Evolutionary conservation across 2,329 filamentous ascomycete species (phyloP).

Genomic region (Arthrinium phaeospermum): DNA sequence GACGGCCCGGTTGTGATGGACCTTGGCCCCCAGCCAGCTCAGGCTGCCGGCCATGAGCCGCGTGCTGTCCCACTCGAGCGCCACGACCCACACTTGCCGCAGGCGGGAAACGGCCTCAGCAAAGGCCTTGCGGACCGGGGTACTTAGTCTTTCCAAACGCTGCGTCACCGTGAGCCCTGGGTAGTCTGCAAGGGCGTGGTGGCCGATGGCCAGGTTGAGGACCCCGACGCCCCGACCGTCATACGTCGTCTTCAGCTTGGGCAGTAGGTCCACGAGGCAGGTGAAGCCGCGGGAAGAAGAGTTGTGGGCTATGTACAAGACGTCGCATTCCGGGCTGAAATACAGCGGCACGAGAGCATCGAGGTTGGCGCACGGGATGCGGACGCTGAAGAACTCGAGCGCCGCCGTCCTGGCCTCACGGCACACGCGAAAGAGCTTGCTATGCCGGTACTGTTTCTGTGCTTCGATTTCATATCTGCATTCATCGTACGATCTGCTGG

Average conservation of each 20-base stretch:
- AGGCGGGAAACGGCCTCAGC: background rate
- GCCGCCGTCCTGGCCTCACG: background rate
- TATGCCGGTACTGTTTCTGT: background rate
- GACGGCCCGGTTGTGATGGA: background rate
- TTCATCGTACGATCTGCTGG: too few species aligned
- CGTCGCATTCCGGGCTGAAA: background rate
- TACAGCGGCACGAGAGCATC: background rate
- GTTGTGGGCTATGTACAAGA: background rate
- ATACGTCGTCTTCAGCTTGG: background rate
- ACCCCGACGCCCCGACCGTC: background rate
- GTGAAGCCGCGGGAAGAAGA: background rate
- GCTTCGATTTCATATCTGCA: background rate
- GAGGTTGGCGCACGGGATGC: background rate
- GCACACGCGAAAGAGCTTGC: background rate
- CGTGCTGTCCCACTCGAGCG: background rate
- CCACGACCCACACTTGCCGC: background rate
- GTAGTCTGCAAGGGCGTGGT: background rate
- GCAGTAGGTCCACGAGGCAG: background rate
- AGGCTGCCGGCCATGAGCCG: background rate
- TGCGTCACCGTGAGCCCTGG: background rate
- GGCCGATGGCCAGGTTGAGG: background rate
- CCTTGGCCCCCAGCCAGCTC: background rate
- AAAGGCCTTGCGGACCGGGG: background rate
- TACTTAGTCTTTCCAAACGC: background rate
- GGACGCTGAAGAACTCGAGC: constrained; percentile 2